These are phyloP conservation scores for Olyra latifolia DNA, from an alignment of 176 grass and related monocot species.

Conservation along the genomic window DNA sequence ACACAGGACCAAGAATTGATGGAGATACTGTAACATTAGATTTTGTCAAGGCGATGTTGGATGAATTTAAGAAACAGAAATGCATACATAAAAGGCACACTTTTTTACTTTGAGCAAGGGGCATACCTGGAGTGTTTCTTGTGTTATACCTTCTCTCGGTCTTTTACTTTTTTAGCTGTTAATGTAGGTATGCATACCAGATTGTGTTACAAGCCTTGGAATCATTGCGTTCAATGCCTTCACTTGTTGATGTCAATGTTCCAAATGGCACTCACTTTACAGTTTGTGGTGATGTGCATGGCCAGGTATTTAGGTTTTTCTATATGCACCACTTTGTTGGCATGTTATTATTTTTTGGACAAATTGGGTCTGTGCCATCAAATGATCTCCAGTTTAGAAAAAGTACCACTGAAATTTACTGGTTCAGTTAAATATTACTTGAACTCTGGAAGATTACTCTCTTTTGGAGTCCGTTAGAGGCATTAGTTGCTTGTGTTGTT, in stretches of 20 bases:
- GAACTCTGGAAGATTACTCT: no score
- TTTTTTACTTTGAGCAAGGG: not conserved
- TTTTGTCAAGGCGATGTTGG: constrained; percentile 74
- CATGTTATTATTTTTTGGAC: not conserved
- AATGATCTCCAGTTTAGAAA: no score
- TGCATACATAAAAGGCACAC: constrained; percentile 68
- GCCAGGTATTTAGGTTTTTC: constrained; percentile 62
- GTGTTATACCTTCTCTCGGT: not conserved
- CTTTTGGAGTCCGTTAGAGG: no score
- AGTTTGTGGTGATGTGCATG: constrained; percentile 96
- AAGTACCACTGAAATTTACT: no score
- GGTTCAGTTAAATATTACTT: no score
- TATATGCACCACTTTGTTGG: not conserved
- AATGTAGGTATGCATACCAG: constrained; percentile 70
- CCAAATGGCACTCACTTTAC: constrained; percentile 58
- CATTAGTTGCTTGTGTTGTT: no score
- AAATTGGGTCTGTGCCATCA: no score
- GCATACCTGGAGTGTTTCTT: not conserved
- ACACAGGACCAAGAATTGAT: constrained; percentile 66
- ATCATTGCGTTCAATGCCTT: constrained; percentile 62
- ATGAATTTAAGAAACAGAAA: constrained; percentile 80
- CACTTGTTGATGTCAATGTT: constrained; percentile 77
- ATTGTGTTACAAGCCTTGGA: constrained; percentile 68
- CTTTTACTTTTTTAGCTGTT: not conserved
- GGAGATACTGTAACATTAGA: constrained; percentile 62